Base-by-base conservation (phyloP, 2,329 filamentous ascomycete genomes). In the Alternaria ethzedia region DNA sequence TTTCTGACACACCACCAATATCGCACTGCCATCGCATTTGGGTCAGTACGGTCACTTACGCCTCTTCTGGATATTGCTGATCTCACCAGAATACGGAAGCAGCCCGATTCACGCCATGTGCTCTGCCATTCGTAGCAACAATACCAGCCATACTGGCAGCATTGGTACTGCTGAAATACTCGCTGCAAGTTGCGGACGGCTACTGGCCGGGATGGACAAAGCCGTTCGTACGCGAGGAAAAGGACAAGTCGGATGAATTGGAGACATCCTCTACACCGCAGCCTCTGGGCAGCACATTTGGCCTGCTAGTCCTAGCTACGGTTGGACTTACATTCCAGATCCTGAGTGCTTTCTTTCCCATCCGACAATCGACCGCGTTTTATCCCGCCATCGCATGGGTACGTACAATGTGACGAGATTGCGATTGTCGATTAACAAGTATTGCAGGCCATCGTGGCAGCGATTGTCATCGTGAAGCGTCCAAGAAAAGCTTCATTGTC, bases 151-250 rank as follows among this genome's bases (percentile, higher is more conserved):
- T 79, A 6, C 49, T 82, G 15, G 79, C 75, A 44, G 75, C 70
- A 25, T 36, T 81, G 17, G 66, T 83, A n/a, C 64, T 83, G 3
- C 52, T 82, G n/a, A 67, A 67, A 8, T 79, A 82, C 62, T 67
- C 74, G 6, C 41, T 82, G 4, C 65, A 73, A 26, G 54, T 80
- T 4, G 63, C 80, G 4, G 63, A 71, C n/a, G 58, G 65, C 6
- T 78, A 76, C 70, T 77, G 80, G 45, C 83, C 87, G 32, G 75
- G 69, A 77, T 89, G 87, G 86, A 82, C 81, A 20, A 79, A 71
- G 51, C 80, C 85, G 5, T 88, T 89, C 63, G 76, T 88, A 11
- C 61, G 65, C 47, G 77, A 80, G 64, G 58, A 65, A 11, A 74
- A 76, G 55, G 68, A 73, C 41, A 69, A 60, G 21, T 49, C 66